Evolutionary conservation across 345 rosid species (phyloP), one percentile per base, ranked within the genome.

Genomic region (Lepidium didymum): DNA sequence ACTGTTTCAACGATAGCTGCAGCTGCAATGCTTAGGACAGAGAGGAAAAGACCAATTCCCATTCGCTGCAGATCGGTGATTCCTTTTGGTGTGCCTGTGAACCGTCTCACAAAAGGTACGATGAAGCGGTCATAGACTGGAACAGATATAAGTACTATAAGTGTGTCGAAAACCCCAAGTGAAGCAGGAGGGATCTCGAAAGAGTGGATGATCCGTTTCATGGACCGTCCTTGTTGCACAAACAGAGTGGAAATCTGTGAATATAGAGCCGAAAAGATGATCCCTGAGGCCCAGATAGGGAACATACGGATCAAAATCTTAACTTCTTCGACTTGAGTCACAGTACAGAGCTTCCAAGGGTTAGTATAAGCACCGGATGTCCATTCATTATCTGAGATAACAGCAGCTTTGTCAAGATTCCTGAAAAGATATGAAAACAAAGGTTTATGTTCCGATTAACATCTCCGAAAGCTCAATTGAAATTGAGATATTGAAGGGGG

Each of bases 271-370:
- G 88, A 73, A 70, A 84, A 91, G 43, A 85, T 59, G 27, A 88
- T 88, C 47, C 90, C 96, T 1, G 88, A 79, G 52, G 87, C 86
- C 97, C 97, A 91, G n/a, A 91, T 84, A 5, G 97, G 97, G 62
- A 88, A 87, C 96, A 88, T 85, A 54, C 93, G 88, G 49, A 87
- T 74, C 80, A 91, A 71, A 56, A 88, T 91, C 78, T 91, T 91
- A 36, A 91, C 64, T 74, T 91, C 96, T 78, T 91, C 97, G 31
- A 91, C 93, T 57, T 91, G 96, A 11, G 97, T 91, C 9, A 88
- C 86, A 0, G 84, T 84, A 81, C 97, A 91, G 23, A 88, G 80
- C 71, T 66, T 78, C 97, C 96, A 88, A 0, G 87, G 73, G 72
- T 82, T 76, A 19, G 82, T 52, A 50, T 68, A 76, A 56, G 60